These are phyloP conservation scores for Paramecium bursaria DNA, from an alignment of 73 alveolate genomes.

Conservation along the genomic window DNA sequence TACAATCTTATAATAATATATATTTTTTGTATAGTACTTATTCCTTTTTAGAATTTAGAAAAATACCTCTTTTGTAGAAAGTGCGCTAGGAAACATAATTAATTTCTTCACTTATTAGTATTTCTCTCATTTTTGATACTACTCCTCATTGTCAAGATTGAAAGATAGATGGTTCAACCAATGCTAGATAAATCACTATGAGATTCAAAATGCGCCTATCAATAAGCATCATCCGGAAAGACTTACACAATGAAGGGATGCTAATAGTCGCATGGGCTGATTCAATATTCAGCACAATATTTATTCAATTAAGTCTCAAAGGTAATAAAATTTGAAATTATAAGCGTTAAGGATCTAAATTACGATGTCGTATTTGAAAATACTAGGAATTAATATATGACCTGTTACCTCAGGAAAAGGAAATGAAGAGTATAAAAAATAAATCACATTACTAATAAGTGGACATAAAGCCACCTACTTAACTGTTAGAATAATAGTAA, in stretches of 20 bases:
- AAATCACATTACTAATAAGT: conserved; percentile 11
- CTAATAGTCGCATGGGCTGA: conserved; percentile 21
- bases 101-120: no score
- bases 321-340: neutral
- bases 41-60: no score
- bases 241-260: conserved; percentile 54
- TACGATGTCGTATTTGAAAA: conserved; percentile 27
- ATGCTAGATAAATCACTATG: conserved; percentile 2
- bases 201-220: conserved; percentile 56
- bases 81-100: no score
- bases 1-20: no score
- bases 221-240: conserved; percentile 51
- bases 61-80: no score
- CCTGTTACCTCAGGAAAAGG: conserved; percentile 19
- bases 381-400: conserved; percentile 49
- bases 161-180: conserved; percentile 19
- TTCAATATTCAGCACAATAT: conserved; percentile 24
- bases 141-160: no score
- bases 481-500: conserved; percentile 6
- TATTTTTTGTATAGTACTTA: no score
- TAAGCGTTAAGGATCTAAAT: neutral
- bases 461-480: conserved; percentile 14
- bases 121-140: no score
- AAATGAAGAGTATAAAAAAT: conserved; percentile 11
- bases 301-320: neutral